Conservation (phyloP, 768 basidiomycete species). For the Gyrodon lividus region DNA sequence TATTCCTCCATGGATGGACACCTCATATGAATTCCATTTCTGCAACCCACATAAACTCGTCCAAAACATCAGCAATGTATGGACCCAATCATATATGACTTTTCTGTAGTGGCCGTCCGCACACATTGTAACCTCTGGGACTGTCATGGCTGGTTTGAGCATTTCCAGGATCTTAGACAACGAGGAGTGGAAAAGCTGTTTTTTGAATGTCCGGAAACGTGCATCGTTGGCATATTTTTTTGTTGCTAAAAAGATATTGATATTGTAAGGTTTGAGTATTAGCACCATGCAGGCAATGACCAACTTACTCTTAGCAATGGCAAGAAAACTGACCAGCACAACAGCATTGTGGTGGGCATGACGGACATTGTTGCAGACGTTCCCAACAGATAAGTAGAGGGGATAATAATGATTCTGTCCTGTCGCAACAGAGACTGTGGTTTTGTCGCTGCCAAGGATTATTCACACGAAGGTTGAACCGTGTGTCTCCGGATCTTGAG, state of each 20-base stretch:
- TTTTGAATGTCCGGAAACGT: too few relatives aligned
- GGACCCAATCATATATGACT: too few relatives aligned
- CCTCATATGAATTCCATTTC: constrained; percentile 20
- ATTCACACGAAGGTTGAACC: background rate
- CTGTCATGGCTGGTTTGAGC: too few relatives aligned
- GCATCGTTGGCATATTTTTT: too few relatives aligned
- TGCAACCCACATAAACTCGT: constrained; percentile 16
- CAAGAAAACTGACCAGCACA: background rate
- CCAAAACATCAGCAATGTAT: constrained; percentile 16
- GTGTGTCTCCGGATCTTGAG: too few relatives aligned
- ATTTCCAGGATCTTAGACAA: too few relatives aligned
- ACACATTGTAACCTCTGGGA: too few relatives aligned
- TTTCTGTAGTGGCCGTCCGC: too few relatives aligned
- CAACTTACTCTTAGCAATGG: background rate
- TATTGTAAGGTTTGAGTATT: background rate
- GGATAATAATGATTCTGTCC: background rate
- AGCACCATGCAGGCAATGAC: background rate
- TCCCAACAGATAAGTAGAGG: background rate
- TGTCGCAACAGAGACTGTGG: too few relatives aligned
- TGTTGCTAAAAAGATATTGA: too few relatives aligned
- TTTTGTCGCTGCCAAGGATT: background rate
- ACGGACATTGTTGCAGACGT: background rate
- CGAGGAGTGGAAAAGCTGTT: too few relatives aligned
- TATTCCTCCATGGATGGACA: constrained; percentile 25
- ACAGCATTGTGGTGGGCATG: background rate